Percentiles rank a stretch among this genome's conserved stretches.
These are phyloP conservation scores for Endotrypanum monterogeii DNA, from an alignment of 208 protist genomes.

Conservation along the genomic window DNA sequence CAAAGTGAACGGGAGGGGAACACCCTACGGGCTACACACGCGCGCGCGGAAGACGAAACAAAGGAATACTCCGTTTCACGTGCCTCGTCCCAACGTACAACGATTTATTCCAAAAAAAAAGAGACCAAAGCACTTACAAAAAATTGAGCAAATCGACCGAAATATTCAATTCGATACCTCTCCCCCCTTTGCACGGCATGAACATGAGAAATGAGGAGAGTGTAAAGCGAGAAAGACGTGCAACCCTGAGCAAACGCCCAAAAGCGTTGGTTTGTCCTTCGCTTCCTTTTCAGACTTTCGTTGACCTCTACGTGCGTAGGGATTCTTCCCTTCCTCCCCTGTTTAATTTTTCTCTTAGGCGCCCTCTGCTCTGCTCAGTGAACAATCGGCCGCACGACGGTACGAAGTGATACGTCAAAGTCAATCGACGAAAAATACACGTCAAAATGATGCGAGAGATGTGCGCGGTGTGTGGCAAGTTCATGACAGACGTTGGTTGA, in stretches of 20 bases:
- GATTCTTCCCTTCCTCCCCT: neutral
- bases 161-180: no score
- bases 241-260: no score
- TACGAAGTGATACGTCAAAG: neutral
- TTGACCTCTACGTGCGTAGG: neutral
- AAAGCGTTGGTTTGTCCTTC: no score
- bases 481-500: no score
- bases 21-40: conserved; percentile 2
- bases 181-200: no score
- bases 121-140: neutral
- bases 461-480: neutral
- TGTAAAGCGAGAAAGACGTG: no score
- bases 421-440: neutral
- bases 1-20: neutral
- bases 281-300: neutral
- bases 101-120: neutral
- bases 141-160: no score
- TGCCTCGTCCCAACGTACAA: neutral
- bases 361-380: neutral
- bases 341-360: no score
- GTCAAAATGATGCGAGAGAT: neutral
- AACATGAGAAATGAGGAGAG: no score
- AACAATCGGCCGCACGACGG: neutral
- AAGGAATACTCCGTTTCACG: neutral
- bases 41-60: neutral